Base-by-base conservation (phyloP, 2,329 filamentous ascomycete genomes). In the Apiospora koreana region DNA sequence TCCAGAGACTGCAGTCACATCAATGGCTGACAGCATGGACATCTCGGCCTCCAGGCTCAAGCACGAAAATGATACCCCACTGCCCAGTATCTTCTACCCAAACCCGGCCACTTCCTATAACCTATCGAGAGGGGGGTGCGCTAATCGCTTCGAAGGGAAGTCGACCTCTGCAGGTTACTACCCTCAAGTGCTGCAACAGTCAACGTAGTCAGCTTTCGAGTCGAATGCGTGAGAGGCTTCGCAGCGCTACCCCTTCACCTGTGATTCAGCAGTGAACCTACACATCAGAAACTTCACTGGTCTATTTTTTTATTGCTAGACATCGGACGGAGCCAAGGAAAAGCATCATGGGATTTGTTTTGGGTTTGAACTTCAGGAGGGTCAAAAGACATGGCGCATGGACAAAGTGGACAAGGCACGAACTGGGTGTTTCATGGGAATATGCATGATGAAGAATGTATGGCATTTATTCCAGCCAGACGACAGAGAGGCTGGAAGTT, bases 71-170 rank as follows among this genome's bases (percentile, higher is more conserved):
- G 86, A 87, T 18, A 78, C 79, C 8, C 77, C 79, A 8, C 81
- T 87, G 10, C 84, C 86, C 1, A 86, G 83, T 68, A 78, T 87
- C 58, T 83, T 86, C 58, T 86, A 86, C 73, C 79, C 83, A 0
- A 62, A 62, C 21, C 54, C 31, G 31, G 31, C 28, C 54, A 35
- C 18, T 6, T 18, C 54, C 21, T 82, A 83, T 0, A 74, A 79
- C 0, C 28, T 54, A 9, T 54, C 23, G 21, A 23, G 80, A 66
- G 81, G 81, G 38, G 81, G 81, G 38, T 86, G 86, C 71, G n/a
- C n/a, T n/a, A 84, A 83, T 21, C 83, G 85, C 12, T 89, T 86
- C 72, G 87, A 89, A 68, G 85, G 85, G 70, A 89, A 88, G 74
- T 58, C 83, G 12, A 84, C 79, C 58, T 87, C 87, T 6, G 79